Base-by-base conservation (phyloP, 306 rosid genomes). In the Inga leiocalycina region DNA sequence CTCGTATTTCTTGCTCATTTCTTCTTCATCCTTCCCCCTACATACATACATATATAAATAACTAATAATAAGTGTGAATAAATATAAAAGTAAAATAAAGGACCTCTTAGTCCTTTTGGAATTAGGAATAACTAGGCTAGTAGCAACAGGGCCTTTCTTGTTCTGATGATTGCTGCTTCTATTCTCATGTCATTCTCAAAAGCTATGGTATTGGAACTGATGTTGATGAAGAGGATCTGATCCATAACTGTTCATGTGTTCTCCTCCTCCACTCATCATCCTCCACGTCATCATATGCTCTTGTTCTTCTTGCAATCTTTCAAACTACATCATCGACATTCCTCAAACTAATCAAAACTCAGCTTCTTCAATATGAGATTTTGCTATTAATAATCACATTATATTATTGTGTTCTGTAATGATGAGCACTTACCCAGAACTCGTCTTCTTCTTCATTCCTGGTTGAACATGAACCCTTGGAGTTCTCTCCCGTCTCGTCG, bases 391-490 rank as follows among this genome's bases (percentile, higher is more conserved):
- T 64, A 49, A 49, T 49, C 54, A 49, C 70, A 64, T 39, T 39
- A 39, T 39, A 39, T 39, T 20, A 27, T 62, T 64, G 7, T 64
- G 37, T 24, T 62, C 68, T 10, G 68, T 27, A 65, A 30, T 30
- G 5, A 10, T 46, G 16, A 16, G 37, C 35, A 7, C 46, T 81
- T 89, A 96, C 99, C 99, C 94, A 93, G 85, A 91, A 88, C 68
- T 90, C 92, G 20, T 85, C 96, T 70, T 90, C 93, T 45, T 91
- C 97, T 81, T 92, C 97, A 35, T 93, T 87, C 87, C 92, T 77
- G 72, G 82, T 57, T 12, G 95, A 89, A 78, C 88, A 86, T 48
- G 92, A 86, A 84, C 88, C 84, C 76, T 90, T 93, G 76, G 88
- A 83, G 86, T 66, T 86, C 69, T 92, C 97, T 48, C 80, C 80